phyloP scores from a whole-genome alignment of 257 asterid species.

The Solanum tacnaense region DNA sequence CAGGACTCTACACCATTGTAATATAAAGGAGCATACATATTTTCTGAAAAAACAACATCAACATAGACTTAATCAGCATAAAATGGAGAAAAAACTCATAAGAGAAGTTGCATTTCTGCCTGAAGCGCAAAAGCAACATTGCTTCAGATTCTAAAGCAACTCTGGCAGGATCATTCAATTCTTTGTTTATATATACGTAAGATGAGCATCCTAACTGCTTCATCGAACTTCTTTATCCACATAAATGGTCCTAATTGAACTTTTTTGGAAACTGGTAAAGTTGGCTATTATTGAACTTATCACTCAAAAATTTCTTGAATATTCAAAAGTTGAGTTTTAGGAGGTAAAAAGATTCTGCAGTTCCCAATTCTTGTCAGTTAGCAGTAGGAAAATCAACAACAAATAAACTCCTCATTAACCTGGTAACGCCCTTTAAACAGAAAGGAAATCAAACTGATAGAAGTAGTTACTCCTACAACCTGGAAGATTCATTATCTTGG shows the following conservation, averaged over 20 bases:
- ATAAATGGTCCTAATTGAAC: neutral
- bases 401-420: neutral
- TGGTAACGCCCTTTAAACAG: neutral
- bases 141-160: neutral
- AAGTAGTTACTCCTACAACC: neutral
- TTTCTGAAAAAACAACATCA: neutral
- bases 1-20: neutral
- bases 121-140: neutral
- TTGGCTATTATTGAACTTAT: neutral
- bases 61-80: neutral
- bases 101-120: neutral
- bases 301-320: neutral
- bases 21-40: neutral
- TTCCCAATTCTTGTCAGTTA: neutral
- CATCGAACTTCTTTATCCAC: neutral
- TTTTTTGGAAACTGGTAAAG: neutral
- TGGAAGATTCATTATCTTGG: neutral
- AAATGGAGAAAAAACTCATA: neutral
- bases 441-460: neutral
- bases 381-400: neutral
- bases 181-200: neutral
- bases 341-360: neutral
- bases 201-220: neutral
- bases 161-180: neutral
- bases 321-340: neutral